phyloP scores from a whole-genome alignment of 148 eudicot genomes.

The Linanthus parryae region DNA sequence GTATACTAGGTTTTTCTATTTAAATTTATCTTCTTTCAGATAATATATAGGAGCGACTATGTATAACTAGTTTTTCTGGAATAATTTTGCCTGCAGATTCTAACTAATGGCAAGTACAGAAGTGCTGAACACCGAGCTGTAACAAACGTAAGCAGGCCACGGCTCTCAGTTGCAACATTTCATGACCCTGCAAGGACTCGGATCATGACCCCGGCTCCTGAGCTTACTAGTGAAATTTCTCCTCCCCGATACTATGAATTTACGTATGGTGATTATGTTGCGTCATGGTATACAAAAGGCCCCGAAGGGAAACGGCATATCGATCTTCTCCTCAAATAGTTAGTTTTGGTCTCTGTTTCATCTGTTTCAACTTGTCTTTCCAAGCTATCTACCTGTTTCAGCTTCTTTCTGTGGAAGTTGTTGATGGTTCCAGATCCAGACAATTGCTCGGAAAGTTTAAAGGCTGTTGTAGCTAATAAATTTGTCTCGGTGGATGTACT shows the following conservation, averaged over 20 bases:
- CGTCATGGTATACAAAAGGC: conserved; percentile 91
- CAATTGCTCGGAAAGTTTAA: too few species aligned
- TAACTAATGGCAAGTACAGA: conserved; percentile 82
- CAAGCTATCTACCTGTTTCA: too few species aligned
- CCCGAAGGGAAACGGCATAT: conserved; percentile 90
- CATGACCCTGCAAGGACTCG: conserved; percentile 84
- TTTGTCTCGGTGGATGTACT: too few species aligned
- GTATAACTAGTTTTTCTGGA: conserved; percentile 2
- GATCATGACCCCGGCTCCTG: conserved; percentile 49
- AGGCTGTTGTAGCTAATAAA: too few species aligned
- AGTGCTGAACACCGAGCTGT: conserved; percentile 79
- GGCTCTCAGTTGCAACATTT: conserved; percentile 91
- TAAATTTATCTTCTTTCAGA: neutral
- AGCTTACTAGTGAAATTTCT: conserved; percentile 30
- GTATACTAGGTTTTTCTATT: too few species aligned
- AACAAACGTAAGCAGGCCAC: conserved; percentile 56
- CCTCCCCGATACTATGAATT: conserved; percentile 47
- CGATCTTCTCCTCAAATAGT: conserved; percentile 75
- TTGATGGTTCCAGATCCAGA: too few species aligned
- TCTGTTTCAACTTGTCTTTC: too few species aligned
- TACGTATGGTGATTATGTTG: conserved; percentile 82
- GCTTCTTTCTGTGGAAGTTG: too few species aligned
- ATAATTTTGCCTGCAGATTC: conserved; percentile 39
- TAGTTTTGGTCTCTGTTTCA: too few species aligned
- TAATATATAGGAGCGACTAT: neutral